Percentiles rank a stretch among this genome's conserved stretches.
Conservation (phyloP, 768 basidiomycete genomes). For the Boletus insuetus region DNA sequence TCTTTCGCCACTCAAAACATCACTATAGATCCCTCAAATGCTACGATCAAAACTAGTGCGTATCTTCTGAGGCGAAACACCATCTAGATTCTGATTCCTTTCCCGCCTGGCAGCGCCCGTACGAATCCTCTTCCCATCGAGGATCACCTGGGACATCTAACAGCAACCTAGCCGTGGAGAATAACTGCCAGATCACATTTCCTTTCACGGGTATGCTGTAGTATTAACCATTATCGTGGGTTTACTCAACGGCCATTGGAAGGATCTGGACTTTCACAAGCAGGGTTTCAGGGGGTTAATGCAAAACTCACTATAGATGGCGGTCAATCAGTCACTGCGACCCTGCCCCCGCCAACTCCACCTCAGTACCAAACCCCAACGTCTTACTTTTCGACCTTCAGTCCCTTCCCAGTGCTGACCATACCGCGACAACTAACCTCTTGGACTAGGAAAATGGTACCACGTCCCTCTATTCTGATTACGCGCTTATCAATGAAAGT, state of each 20-base stretch:
- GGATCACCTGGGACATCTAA: not conserved
- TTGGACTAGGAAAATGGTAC: constrained; percentile 3
- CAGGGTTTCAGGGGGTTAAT: constrained; percentile 8
- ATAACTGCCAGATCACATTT: constrained; percentile 10
- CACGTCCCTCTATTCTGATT: constrained; percentile 15
- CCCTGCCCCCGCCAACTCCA: constrained; percentile 3
- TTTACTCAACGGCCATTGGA: not conserved
- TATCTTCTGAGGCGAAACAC: not conserved
- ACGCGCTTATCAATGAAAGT: constrained; percentile 12
- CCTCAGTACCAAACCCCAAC: constrained; percentile 13
- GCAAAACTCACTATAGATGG: constrained; percentile 15
- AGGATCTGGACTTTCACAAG: constrained; percentile 18
- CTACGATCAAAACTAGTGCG: constrained; percentile 16
- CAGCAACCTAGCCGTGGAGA: not conserved
- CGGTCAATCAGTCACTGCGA: not conserved
- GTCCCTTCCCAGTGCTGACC: constrained; percentile 3
- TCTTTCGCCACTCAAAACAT: constrained; percentile 4
- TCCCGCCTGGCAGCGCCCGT: constrained; percentile 6
- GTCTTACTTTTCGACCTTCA: constrained; percentile 17
- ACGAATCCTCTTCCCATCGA: not conserved
- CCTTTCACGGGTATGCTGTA: constrained; percentile 14
- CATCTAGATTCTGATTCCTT: not conserved
- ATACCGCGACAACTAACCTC: constrained; percentile 10
- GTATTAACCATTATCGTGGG: not conserved
- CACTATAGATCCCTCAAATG: constrained; percentile 12